Conservation (phyloP, 306 rosid species). For the Cicer bijugum region DNA sequence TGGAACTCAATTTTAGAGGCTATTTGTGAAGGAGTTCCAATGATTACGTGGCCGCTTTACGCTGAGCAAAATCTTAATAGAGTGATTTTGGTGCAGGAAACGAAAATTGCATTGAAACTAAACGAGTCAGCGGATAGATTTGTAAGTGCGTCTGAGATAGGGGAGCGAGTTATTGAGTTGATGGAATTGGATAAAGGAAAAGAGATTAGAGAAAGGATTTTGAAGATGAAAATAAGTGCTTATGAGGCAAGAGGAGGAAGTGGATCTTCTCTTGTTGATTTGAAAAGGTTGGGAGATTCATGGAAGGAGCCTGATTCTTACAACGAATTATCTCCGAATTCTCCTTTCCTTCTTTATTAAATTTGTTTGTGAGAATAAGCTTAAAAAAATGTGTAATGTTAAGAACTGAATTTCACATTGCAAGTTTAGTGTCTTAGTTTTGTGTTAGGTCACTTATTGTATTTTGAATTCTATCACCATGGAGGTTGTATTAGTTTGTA, state of each 20-base stretch:
- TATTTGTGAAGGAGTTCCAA: slow-evolving; percentile 40
- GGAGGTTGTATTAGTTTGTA: too few species aligned
- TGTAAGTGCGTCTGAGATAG: slow-evolving; percentile 34
- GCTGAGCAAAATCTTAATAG: slow-evolving; percentile 59
- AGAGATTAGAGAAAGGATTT: neutral
- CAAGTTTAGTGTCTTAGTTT: too few species aligned
- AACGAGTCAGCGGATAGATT: neutral
- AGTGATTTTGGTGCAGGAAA: slow-evolving; percentile 43
- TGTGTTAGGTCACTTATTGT: too few species aligned
- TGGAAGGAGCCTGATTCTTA: too few species aligned
- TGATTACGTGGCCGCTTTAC: slow-evolving; percentile 58
- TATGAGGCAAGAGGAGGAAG: slow-evolving; percentile 7
- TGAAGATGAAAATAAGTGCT: neutral
- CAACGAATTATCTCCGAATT: too few species aligned
- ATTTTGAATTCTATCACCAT: too few species aligned
- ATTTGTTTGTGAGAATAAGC: too few species aligned
- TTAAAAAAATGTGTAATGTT: too few species aligned
- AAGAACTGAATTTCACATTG: too few species aligned
- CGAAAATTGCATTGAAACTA: neutral
- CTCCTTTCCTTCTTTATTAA: too few species aligned
- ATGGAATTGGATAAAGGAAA: slow-evolving; percentile 45
- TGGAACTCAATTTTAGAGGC: slow-evolving; percentile 38
- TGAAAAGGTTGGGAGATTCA: too few species aligned
- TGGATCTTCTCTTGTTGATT: slow-evolving; percentile 29
- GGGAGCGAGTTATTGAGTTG: slow-evolving; percentile 48